Base-by-base conservation (phyloP, 441 rosid genomes). In the Adansonia rubrostipa region DNA sequence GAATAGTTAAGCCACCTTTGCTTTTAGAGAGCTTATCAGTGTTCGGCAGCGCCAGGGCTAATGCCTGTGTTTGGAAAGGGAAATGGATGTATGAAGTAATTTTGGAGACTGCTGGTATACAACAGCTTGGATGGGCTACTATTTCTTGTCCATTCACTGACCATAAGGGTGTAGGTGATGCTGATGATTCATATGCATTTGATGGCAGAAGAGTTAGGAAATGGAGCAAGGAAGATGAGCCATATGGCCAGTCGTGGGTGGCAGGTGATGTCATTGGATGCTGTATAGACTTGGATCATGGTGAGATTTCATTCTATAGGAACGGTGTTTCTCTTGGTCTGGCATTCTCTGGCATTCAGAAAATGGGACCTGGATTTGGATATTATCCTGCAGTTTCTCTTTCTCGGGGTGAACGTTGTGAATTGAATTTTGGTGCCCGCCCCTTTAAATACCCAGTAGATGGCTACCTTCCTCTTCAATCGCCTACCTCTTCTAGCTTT, bases 51-150 rank as follows among this genome's bases (percentile, higher is more conserved):
- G 88, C 83, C 56, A 93, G 98, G 88, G 96, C 97, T 58, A 96
- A 96, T 87, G 88, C 85, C 77, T 90, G 86, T 85, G 92, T 92
- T 77, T 96, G 99, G 99, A 89, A 88, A 87, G 95, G 99, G 17
- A 94, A 91, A 87, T 96, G 99, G 98, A 94, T 96, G 99, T 96
- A 94, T 82, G 99, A 96, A 90, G 97, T 92, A 20, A 80, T 86
- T 60, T 88, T 96, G 64, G 99, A 93, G 86, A 94, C 98, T 82
- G 91, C 94, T 13, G 98, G 98, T 58, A 86, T 94, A 72, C 98
- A 92, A 61, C 97, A 92, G 81, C 92, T 96, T 78, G 99, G 99
- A 42, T 96, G 99, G 99, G 98, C 98, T 11, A 94, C 97, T 28
- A 84, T 85, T 73, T 84, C 92, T 50, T 96, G 98, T 81, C 96